A percentile compares a stretch with the other conserved stretches of the same genome.
Conservation (phyloP, 2,329 filamentous ascomycete genomes). For the Sclerotinia sclerotiorum region DNA sequence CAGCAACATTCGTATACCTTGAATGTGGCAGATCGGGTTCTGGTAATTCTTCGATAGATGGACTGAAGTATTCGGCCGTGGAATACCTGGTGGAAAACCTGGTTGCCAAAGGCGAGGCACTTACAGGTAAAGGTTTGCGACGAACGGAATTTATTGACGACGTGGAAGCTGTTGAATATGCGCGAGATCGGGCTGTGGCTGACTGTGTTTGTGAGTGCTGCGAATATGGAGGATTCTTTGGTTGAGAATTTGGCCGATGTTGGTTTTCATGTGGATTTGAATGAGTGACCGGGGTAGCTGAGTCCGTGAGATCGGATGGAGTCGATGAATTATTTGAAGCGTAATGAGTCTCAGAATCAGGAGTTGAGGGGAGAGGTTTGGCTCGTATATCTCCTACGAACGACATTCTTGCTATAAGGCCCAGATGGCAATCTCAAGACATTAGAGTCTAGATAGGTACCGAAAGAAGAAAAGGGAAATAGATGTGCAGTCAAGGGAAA, state of each 20-base stretch:
- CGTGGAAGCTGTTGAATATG: constrained; percentile 32
- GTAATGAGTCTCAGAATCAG: constrained; percentile 37
- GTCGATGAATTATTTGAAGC: constrained; percentile 32
- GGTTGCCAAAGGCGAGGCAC: constrained; percentile 53
- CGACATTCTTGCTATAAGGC: constrained; percentile 33
- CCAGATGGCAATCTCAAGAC: constrained; percentile 23
- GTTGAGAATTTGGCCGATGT: constrained; percentile 26
- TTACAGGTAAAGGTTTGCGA: constrained; percentile 60
- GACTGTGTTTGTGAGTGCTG: constrained; percentile 23
- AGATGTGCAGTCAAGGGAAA: constrained; percentile 34
- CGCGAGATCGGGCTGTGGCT: constrained; percentile 32
- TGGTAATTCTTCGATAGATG: constrained; percentile 45
- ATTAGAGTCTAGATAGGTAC: constrained; percentile 8
- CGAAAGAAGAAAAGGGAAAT: constrained; percentile 23
- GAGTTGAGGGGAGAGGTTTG: constrained; percentile 31
- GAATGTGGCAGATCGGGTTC: constrained; percentile 53
- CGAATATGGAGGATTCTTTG: constrained; percentile 22
- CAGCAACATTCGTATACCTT: constrained; percentile 53
- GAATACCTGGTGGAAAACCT: constrained; percentile 53
- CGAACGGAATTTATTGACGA: constrained; percentile 44
- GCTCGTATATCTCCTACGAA: constrained; percentile 27
- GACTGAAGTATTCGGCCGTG: constrained; percentile 42
- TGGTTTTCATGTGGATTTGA: constrained; percentile 24
- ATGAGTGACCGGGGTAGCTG: constrained; percentile 25
- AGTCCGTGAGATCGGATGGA: constrained; percentile 34